Base-by-base conservation (phyloP, 257 asterid species). In the Gentiana dahurica region DNA sequence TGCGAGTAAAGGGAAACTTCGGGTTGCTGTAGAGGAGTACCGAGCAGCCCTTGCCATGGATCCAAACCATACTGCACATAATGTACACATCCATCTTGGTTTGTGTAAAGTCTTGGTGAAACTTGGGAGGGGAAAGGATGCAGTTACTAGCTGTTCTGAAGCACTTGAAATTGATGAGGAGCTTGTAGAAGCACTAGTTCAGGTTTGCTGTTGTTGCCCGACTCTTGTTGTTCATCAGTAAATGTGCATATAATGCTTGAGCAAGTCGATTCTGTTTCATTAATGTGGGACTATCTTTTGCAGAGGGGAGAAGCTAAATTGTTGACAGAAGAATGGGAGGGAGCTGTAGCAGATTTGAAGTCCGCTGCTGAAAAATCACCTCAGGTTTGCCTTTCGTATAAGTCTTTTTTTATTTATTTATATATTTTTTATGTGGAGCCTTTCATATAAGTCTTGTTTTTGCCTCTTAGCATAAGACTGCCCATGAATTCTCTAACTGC, bases 271-370 rank as follows among this genome's bases (percentile, higher is more conserved):
- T 54, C 51, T 58, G 9, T 41, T 41, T 41, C 46, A 5, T 41
- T 41, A 41, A 0, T 41, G 9, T 41, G 53, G 37, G 10, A 15
- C 6, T 63, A 50, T 65, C 12, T 70, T 54, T 59, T 64, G 11
- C 76, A 86, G 94, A 90, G 97, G 61, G 96, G 94, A 55, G 96
- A 90, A 82, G 93, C 96, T 38, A 90, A 86, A 75, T 90, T 86
- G 72, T 74, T 86, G 65, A 60, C 73, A 56, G 96, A 86, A 77
- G 95, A 90, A 62, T 86, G 95, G 95, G 96, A 89, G 62, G 96
- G 94, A 72, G 96, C 97, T 64, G 91, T 80, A 41, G 94, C 91
- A 36, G 97, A 86, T 67, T 52, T 86, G 65, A 86, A 84, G 81
- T 71, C 79, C 58, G 95, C 96, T 15, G 88, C 92, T 37, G 97